These are phyloP conservation scores for Rhododendron williamsianum DNA, from an alignment of 148 eudicot species.

Conservation along the genomic window DNA sequence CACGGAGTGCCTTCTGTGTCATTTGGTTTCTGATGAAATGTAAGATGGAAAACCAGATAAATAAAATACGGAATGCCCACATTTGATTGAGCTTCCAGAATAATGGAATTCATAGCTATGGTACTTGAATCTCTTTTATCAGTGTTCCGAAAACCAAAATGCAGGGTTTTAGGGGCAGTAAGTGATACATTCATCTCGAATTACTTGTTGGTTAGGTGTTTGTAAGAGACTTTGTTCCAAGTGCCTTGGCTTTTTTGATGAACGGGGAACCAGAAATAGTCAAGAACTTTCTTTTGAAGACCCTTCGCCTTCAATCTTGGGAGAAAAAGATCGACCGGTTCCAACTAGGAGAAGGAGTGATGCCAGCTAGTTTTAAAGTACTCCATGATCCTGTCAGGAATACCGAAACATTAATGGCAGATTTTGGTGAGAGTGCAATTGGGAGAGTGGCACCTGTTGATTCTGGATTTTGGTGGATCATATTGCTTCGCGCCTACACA, in stretches of 20 bases:
- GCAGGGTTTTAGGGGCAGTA: background rate
- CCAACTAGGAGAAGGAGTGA: constrained; percentile 93
- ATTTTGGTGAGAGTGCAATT: constrained; percentile 96
- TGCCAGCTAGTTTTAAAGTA: constrained; percentile 99
- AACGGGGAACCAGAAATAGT: constrained; percentile 92
- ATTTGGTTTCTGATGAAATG: background rate
- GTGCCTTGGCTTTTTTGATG: constrained; percentile 98
- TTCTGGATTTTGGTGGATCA: constrained; percentile 99
- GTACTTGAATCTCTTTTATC: background rate
- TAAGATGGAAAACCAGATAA: background rate
- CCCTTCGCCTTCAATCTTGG: constrained; percentile 89
- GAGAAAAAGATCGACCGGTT: constrained; percentile 91
- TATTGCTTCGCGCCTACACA: constrained; percentile 86
- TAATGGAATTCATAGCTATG: background rate
- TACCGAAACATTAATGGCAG: constrained; percentile 81
- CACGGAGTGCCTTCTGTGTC: background rate
- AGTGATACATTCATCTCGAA: background rate
- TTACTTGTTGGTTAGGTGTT: constrained; percentile 55
- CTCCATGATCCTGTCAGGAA: constrained; percentile 72
- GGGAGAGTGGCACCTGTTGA: constrained; percentile 98
- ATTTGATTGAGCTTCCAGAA: background rate
- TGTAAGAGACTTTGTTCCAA: constrained; percentile 95
- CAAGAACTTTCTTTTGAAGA: constrained; percentile 76
- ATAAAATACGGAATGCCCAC: background rate
- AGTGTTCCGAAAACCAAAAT: background rate